A percentile compares a stretch with the other conserved stretches of the same genome.
phyloP scores from a whole-genome alignment of 768 basidiomycete genomes.

The Gymnopilus dilepis region DNA sequence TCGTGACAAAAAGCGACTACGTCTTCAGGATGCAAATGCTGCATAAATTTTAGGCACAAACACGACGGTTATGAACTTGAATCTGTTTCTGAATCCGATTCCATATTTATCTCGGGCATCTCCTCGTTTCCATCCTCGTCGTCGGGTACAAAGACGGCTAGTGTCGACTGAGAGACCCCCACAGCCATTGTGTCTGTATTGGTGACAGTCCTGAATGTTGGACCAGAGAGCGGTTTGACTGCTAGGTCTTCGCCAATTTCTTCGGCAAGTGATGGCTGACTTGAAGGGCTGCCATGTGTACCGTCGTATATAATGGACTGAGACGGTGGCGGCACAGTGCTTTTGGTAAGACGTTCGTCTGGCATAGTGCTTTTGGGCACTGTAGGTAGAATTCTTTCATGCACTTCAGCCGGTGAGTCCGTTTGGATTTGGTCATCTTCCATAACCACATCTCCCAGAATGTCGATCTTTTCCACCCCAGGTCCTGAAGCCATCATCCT shows the following conservation, averaged over 20 bases:
- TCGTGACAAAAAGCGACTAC: constrained; percentile 31
- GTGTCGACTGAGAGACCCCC: not conserved
- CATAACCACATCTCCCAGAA: constrained; percentile 33
- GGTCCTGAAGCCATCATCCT: constrained; percentile 33
- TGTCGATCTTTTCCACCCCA: constrained; percentile 5
- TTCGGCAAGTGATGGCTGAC: not conserved
- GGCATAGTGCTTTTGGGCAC: not conserved
- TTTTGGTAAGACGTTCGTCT: not conserved
- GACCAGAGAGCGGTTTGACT: not conserved
- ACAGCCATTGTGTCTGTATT: not conserved
- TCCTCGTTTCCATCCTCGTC: constrained; percentile 69
- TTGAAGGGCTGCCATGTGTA: not conserved
- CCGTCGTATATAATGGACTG: not conserved
- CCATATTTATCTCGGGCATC: constrained; percentile 79
- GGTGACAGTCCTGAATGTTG: not conserved
- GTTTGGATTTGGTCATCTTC: constrained; percentile 16
- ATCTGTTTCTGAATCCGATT: constrained; percentile 76
- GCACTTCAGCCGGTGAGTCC: not conserved
- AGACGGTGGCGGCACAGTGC: not conserved
- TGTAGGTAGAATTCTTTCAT: not conserved
- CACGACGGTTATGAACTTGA: constrained; percentile 24
- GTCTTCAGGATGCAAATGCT: constrained; percentile 13
- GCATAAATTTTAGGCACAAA: not conserved
- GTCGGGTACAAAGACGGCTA: not conserved
- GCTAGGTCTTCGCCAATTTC: not conserved